Evolutionary conservation across 1,284 basidiomycete genomes (phyloP), one percentile per base, ranked within the genome.

Genomic region (Cryptococcus hybrid): DNA sequence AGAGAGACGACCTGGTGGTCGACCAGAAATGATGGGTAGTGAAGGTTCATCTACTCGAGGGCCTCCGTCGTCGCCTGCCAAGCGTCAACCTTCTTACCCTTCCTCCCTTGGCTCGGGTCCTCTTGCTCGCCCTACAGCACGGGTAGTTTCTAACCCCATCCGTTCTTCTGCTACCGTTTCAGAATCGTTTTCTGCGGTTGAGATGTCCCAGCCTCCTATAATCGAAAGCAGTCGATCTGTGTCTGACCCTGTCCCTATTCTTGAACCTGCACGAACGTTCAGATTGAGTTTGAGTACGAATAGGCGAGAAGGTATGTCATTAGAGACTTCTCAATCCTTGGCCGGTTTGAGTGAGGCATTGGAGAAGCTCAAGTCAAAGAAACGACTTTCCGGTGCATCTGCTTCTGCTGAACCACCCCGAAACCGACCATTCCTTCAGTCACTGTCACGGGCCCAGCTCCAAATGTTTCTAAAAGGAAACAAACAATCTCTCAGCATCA

Each of bases 111-210:
- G 73, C 11, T 69, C 65, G 3, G 74, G 73, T 3, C 72, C 70
- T 0, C 62, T 68, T 3, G 57, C 60, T 7, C 68, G 66, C 30
- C 73, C 69, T 0, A 67, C 65, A 0, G 49, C 59, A 6, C 54
- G 75, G 2, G 65, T 74, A 50, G 71, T 77, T 6, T 76, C 75
- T 34, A 72, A 70, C 50, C 74, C 75, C 0, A 43, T 72, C 12
- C 55, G 62, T 15, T 60, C 58, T 52, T 50, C 55, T 37, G 49
- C 35, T 43, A 13, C 37, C 55, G 30, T 24, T 45, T 35, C 36
- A 18, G n/a, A n/a, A 7, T n/a, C 15, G 24, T 13, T 30, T 7
- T 47, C 35, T 34, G 18, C 24, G 12, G 34, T 34, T 24, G 15
- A 12, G 34, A 18, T 24, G 13, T 44, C 42, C 18, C 42, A 30